Evolutionary conservation across 345 rosid species (phyloP).

Genomic region (Viola odorata): DNA sequence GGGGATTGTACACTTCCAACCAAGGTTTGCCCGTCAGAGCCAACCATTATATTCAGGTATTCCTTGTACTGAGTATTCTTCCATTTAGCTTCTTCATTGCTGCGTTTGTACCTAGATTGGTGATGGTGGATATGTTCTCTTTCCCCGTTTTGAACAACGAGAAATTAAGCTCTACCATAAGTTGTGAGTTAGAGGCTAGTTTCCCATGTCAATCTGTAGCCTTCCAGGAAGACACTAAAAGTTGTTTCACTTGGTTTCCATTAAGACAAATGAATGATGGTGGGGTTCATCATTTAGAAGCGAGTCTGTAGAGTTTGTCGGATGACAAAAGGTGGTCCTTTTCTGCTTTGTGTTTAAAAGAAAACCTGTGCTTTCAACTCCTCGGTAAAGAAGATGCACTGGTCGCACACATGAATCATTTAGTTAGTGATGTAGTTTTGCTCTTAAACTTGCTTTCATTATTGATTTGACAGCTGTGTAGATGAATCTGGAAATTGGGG

Average conservation of each 20-base stretch:
- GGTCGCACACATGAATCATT: neutral
- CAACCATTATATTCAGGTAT: conserved; percentile 76
- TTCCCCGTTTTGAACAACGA: too few relatives aligned
- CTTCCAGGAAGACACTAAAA: neutral
- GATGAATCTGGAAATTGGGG: conserved; percentile 94
- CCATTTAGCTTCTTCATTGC: neutral
- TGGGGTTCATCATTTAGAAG: too few relatives aligned
- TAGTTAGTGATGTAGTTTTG: neutral
- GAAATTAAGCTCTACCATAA: too few relatives aligned
- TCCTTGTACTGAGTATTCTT: conserved; percentile 3
- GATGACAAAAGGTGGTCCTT: neutral
- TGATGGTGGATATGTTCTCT: too few relatives aligned
- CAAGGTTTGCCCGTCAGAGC: conserved; percentile 52
- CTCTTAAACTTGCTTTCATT: conserved; percentile 9
- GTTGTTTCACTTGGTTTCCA: neutral
- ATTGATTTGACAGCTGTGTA: conserved; percentile 50
- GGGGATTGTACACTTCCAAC: conserved; percentile 82
- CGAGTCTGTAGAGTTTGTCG: too few relatives aligned
- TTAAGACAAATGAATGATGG: neutral
- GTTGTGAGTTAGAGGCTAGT: too few relatives aligned
- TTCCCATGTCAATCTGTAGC: neutral
- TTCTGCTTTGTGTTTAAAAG: neutral
- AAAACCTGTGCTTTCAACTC: neutral
- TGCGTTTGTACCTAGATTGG: neutral
- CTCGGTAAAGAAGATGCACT: neutral